phyloP scores from a whole-genome alignment of 2,329 filamentous ascomycete species.

The Cyphellophora europaea region DNA sequence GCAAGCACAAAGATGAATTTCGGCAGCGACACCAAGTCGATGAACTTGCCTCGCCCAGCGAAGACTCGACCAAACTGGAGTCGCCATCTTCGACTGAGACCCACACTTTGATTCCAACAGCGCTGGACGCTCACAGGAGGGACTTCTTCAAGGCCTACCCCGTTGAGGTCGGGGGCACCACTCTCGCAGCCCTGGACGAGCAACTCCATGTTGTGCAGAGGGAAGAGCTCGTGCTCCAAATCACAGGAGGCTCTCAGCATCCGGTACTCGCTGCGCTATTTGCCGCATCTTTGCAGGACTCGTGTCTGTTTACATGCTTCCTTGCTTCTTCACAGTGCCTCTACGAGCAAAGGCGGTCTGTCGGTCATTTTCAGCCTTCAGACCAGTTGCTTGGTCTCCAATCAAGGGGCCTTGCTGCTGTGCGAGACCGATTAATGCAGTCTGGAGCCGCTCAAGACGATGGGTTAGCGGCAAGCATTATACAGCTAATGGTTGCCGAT shows the following conservation, averaged over 20 bases:
- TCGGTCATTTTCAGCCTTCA: neutral
- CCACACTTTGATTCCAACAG: neutral
- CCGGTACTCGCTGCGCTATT: neutral
- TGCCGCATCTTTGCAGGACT: neutral
- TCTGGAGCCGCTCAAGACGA: neutral
- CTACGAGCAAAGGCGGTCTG: neutral
- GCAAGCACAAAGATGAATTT: neutral
- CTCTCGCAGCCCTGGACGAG: neutral
- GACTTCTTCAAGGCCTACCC: neutral
- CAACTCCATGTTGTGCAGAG: neutral
- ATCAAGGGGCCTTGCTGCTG: neutral
- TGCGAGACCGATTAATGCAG: neutral
- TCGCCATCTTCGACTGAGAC: neutral
- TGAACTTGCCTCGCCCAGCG: neutral
- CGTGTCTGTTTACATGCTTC: neutral
- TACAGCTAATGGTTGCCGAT: conserved; percentile 1
- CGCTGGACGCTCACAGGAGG: neutral
- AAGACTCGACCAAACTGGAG: neutral
- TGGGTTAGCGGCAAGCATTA: neutral
- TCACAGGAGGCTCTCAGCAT: neutral
- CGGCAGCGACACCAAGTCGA: neutral
- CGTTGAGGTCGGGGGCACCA: neutral
- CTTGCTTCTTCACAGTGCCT: neutral
- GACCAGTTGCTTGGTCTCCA: neutral
- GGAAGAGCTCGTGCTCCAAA: neutral